These are phyloP conservation scores for Echinochloa phyllopogon DNA, from an alignment of 176 grass and related monocot species.

Conservation along the genomic window DNA sequence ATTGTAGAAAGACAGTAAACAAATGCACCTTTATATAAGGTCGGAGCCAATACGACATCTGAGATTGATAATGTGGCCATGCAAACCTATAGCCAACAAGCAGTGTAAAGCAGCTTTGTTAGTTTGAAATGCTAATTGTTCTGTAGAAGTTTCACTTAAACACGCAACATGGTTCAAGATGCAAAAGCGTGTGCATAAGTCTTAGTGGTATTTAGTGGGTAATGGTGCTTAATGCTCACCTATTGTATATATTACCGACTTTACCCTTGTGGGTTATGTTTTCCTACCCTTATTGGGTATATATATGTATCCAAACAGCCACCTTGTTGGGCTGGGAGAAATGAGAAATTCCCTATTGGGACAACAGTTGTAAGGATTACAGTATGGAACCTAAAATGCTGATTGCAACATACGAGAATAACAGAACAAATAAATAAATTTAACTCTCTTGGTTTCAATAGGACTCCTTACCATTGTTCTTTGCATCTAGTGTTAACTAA, in stretches of 20 bases:
- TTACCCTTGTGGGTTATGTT: too few species aligned
- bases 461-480: background rate
- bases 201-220: too few species aligned
- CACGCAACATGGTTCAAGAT: slow-evolving; percentile 22
- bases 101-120: slow-evolving; percentile 43
- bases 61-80: slow-evolving; percentile 70
- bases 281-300: too few species aligned
- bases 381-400: slow-evolving; percentile 20
- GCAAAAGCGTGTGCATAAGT: slow-evolving; percentile 3
- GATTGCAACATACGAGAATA: slow-evolving; percentile 15
- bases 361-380: too few species aligned
- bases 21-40: slow-evolving; percentile 82
- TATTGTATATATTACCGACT: too few species aligned
- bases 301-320: too few species aligned
- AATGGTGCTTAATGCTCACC: too few species aligned
- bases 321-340: too few species aligned
- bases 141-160: slow-evolving; percentile 10
- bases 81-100: slow-evolving; percentile 72
- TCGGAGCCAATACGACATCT: slow-evolving; percentile 93
- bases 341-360: too few species aligned
- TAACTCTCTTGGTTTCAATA: background rate
- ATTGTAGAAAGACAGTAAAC: slow-evolving; percentile 38
- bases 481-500: background rate
- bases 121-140: slow-evolving; percentile 6
- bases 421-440: slow-evolving; percentile 18